Percentiles rank a stretch among this genome's conserved stretches.
These are phyloP conservation scores for Brachypodium distachyon DNA, from an alignment of 202 grass and related monocot genomes.

Conservation along the genomic window DNA sequence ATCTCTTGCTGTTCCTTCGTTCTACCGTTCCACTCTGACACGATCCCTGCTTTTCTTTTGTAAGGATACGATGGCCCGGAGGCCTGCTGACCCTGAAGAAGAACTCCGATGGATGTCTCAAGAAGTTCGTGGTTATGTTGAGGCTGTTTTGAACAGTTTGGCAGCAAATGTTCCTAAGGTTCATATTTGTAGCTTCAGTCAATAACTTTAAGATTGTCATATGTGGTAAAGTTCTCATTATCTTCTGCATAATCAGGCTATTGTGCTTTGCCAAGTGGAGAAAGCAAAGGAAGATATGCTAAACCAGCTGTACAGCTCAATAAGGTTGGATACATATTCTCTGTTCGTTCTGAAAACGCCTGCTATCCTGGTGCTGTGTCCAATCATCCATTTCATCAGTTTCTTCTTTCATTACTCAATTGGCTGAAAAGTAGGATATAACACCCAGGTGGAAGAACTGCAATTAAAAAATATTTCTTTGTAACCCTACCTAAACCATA, in stretches of 20 bases:
- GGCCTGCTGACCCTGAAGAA: conserved; percentile 96
- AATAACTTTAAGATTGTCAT: conserved; percentile 15
- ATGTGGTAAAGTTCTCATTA: not conserved
- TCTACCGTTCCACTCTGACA: not conserved
- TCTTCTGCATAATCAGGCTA: conserved; percentile 45
- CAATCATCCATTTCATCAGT: not conserved
- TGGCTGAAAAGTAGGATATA: not conserved
- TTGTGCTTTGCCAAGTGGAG: conserved; percentile 99
- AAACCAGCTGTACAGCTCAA: conserved; percentile 83
- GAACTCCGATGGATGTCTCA: conserved; percentile 99
- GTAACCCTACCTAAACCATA: not conserved
- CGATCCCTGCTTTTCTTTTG: not conserved
- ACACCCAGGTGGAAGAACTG: conserved; percentile 13
- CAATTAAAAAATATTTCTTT: not conserved
- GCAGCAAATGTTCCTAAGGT: conserved; percentile 99
- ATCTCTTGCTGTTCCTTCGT: not conserved
- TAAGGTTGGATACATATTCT: conserved; percentile 56
- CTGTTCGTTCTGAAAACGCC: conserved; percentile 2
- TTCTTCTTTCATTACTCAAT: not conserved
- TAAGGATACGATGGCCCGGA: conserved; percentile 69
- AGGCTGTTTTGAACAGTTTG: conserved; percentile 96
- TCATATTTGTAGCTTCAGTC: conserved; percentile 17
- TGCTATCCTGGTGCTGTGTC: not conserved
- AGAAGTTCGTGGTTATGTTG: conserved; percentile 99
- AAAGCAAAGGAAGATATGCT: conserved; percentile 99